Percentiles rank a stretch among this genome's conserved stretches.
Evolutionary conservation across 164 flowering plant genomes (phyloP).

Genomic region (Chimonanthus salicifolius): DNA sequence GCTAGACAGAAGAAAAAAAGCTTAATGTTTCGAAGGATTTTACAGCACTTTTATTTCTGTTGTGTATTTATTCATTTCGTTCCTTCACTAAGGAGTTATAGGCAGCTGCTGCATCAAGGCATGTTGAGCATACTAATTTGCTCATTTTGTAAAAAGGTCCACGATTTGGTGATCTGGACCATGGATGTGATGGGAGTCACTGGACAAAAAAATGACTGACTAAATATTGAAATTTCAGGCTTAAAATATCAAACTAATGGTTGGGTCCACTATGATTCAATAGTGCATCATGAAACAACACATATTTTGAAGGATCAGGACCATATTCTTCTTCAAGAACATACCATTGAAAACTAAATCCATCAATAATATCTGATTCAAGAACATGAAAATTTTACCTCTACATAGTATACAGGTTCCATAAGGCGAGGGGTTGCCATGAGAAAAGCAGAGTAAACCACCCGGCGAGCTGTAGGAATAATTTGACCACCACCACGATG

Average conservation of each 20-base stretch:
- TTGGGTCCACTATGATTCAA: not conserved
- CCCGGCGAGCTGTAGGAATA: constrained; percentile 98
- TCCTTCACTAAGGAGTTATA: not conserved
- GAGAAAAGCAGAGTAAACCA: constrained; percentile 93
- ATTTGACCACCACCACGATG: constrained; percentile 96
- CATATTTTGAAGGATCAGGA: not conserved
- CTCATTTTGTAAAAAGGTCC: not conserved
- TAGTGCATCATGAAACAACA: not conserved
- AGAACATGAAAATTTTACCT: constrained; percentile 37
- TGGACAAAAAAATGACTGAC: not conserved
- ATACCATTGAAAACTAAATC: no score
- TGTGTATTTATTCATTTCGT: not conserved
- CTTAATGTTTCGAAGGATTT: not conserved
- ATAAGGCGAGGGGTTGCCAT: constrained; percentile 97
- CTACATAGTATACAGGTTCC: constrained; percentile 98
- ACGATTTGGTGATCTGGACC: not conserved
- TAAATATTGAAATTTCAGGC: not conserved
- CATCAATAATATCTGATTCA: not conserved
- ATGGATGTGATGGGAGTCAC: not conserved
- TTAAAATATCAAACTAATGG: not conserved
- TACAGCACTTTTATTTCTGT: not conserved
- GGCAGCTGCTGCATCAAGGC: not conserved
- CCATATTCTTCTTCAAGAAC: not conserved
- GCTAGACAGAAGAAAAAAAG: no score
- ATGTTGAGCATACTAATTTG: not conserved